Evolutionary conservation across 352 stramenopile species (phyloP).

Genomic region (Thraustotheca clavata): DNA sequence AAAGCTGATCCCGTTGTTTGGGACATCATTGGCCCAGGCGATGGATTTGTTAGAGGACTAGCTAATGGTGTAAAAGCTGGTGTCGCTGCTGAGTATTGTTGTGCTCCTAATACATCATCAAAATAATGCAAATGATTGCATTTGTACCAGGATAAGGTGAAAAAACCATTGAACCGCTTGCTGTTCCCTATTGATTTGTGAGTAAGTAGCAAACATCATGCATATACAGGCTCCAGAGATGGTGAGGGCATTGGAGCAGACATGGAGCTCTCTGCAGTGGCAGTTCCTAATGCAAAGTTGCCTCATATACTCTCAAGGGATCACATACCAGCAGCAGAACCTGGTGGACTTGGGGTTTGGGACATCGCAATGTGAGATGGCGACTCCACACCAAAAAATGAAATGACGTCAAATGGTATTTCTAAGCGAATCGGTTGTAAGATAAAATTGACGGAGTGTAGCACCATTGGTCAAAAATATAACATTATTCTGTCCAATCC

Average conservation of each 20-base stretch:
- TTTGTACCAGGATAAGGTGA: conserved; percentile 12
- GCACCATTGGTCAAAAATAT: too few species aligned
- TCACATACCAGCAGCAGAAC: background rate
- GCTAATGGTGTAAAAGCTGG: conserved; percentile 17
- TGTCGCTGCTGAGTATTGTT: conserved; percentile 11
- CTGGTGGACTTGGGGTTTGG: background rate
- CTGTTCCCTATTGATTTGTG: background rate
- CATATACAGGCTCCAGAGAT: background rate
- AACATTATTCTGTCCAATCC: too few species aligned
- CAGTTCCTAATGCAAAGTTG: background rate
- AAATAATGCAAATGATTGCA: background rate
- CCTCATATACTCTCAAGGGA: background rate
- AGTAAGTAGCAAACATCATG: background rate
- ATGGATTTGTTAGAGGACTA: conserved; percentile 19
- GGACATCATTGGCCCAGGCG: conserved; percentile 10
- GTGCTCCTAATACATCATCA: conserved; percentile 1
- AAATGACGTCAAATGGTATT: too few species aligned
- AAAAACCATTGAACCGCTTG: conserved; percentile 17
- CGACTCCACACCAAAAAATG: too few species aligned
- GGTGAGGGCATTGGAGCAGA: background rate
- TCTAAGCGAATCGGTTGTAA: too few species aligned
- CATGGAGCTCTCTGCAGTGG: background rate
- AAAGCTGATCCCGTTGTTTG: background rate
- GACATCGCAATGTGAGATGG: too few species aligned
- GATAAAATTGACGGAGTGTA: too few species aligned